These are phyloP conservation scores for Cladophialophora bantiana DNA, from an alignment of 2,329 filamentous ascomycete genomes.

Conservation along the genomic window DNA sequence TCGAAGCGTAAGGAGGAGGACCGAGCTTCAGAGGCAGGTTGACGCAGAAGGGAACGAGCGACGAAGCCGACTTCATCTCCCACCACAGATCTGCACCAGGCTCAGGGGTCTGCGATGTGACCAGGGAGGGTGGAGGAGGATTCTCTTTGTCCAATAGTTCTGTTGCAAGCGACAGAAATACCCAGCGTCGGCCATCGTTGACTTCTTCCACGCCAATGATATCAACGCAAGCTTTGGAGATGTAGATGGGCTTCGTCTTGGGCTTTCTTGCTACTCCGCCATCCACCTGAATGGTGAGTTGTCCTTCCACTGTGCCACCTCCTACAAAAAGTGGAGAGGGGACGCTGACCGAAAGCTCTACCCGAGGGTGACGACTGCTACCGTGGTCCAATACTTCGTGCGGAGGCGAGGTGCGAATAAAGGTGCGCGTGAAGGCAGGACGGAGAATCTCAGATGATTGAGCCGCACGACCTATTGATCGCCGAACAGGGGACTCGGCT, in stretches of 20 bases:
- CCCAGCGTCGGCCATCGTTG: constrained; percentile 52
- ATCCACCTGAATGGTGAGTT: constrained; percentile 56
- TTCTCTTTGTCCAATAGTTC: constrained; percentile 59
- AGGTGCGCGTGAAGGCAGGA: constrained; percentile 57
- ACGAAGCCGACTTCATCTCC: constrained; percentile 57
- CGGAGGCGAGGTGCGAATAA: constrained; percentile 55
- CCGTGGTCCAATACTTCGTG: constrained; percentile 60
- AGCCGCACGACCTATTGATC: constrained; percentile 51
- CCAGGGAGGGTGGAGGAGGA: constrained; percentile 59
- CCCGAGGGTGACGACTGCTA: constrained; percentile 56
- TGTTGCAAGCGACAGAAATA: constrained; percentile 60
- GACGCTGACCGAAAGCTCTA: constrained; percentile 58
- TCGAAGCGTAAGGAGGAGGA: constrained; percentile 62
- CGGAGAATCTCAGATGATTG: constrained; percentile 51
- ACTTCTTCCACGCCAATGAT: constrained; percentile 62
- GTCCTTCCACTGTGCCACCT: constrained; percentile 61
- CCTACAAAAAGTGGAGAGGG: constrained; percentile 62
- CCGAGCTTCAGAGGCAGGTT: constrained; percentile 62
- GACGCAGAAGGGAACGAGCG: constrained; percentile 59
- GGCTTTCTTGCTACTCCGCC: constrained; percentile 50
- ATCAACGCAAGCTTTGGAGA: constrained; percentile 59
- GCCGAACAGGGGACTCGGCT: constrained; percentile 58
- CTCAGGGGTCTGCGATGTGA: constrained; percentile 51
- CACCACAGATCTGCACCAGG: constrained; percentile 49
- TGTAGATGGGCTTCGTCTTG: constrained; percentile 51